phyloP scores from a whole-genome alignment of 768 basidiomycete species.

The Termitomyces sp. region DNA sequence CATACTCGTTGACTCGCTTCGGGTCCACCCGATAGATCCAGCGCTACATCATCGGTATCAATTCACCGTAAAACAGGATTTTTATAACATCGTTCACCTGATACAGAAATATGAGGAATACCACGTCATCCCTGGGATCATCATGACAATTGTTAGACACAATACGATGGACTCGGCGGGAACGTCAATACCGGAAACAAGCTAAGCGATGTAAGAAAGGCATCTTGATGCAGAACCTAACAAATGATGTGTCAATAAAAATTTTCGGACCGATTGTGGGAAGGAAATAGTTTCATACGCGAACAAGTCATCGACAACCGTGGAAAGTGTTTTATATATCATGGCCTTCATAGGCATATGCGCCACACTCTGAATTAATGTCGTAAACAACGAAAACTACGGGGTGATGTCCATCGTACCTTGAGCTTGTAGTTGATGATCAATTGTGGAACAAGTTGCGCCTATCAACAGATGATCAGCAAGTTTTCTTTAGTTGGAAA shows the following conservation, averaged over 20 bases:
- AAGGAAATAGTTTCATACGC: constrained; percentile 45
- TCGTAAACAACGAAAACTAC: constrained; percentile 3
- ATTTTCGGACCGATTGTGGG: not conserved
- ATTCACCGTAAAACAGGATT: not conserved
- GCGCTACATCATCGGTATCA: constrained; percentile 45
- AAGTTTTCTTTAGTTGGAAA: not conserved
- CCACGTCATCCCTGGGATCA: constrained; percentile 66
- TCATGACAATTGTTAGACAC: constrained; percentile 14
- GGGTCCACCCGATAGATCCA: constrained; percentile 98
- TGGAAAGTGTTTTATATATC: constrained; percentile 91
- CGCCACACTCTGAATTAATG: constrained; percentile 67
- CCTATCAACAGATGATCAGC: constrained; percentile 34
- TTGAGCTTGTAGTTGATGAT: constrained; percentile 98
- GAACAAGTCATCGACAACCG: constrained; percentile 89
- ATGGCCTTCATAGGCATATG: constrained; percentile 99
- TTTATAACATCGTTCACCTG: constrained; percentile 51
- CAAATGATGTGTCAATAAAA: constrained; percentile 13
- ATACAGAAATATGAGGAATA: constrained; percentile 89
- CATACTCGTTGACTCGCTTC: constrained; percentile 94
- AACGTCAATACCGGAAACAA: constrained; percentile 55
- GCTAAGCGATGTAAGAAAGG: constrained; percentile 88
- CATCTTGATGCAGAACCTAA: constrained; percentile 94
- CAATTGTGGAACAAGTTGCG: constrained; percentile 78
- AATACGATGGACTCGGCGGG: constrained; percentile 13
- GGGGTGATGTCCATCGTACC: constrained; percentile 37